Base-by-base conservation (phyloP, 768 basidiomycete species). In the Naematelia aurantialba region DNA sequence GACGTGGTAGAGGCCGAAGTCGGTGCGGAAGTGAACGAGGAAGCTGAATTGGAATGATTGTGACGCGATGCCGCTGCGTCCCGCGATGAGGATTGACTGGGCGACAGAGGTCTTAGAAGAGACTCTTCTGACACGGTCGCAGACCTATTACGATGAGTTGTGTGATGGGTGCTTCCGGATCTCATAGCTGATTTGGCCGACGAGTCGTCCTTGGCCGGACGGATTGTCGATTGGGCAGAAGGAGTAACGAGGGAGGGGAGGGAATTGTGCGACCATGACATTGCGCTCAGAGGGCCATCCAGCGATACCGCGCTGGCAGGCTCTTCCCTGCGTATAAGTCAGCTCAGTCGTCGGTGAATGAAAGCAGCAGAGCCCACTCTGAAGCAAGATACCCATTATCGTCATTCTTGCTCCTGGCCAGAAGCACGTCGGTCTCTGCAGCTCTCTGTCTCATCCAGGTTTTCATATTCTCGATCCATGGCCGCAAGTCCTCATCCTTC, bases 391-490 rank as follows among this genome's bases (percentile, higher is more conserved):
- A 58, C 4, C 59, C 46, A 5, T 63, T 65, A n/a, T 65, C 63
- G 21, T 55, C 55, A 2, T 30, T 42, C 31, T 45, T 48, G 56
- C 57, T 63, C 46, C 59, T 50, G 13, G 57, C 56, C 31, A 69
- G 30, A n/a, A 73, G 26, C 45, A 53, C 39, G 0, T 72, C 65
- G 14, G 67, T 60, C 26, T 75, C 72, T 5, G 64, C 62, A n/a
- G 69, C 72, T 31, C 70, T 63, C 24, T 83, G 82, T 68, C 80
- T 73, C 39, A 97, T 83, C 91, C 91, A 97, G 57, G 74, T 80
- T 74, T 88, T 88, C 60, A 96, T 68, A 55, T 78, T 78, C 39
- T 78, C 78, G 53, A 94, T 84, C 87, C 90, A 91, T 45, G 84
- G 82, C 71, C 82, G 83, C 81, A 86, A 83, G 17, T 80, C 80